Conservation (phyloP, 192 early-diverging fungal species). For the Linnemannia schmuckeri region DNA sequence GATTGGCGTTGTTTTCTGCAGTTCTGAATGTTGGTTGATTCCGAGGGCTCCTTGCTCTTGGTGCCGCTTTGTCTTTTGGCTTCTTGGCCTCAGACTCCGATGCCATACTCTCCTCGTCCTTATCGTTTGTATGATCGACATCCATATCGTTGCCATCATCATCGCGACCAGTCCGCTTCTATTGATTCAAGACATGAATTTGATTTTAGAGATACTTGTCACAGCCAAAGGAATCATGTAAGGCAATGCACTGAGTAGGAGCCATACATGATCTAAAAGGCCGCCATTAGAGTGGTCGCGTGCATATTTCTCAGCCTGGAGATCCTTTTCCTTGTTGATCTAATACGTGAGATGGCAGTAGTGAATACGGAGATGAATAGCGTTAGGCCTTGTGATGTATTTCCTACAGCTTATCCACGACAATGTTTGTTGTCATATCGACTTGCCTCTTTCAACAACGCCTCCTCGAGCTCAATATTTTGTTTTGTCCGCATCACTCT, state of each 20-base stretch:
- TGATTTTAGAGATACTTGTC: background rate
- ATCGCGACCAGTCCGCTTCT: constrained; percentile 14
- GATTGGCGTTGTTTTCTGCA: background rate
- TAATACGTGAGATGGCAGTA: background rate
- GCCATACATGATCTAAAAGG: constrained; percentile 30
- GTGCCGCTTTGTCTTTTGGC: background rate
- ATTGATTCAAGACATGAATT: background rate
- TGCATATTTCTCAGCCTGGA: constrained; percentile 39
- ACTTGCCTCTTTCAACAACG: constrained; percentile 39
- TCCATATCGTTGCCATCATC: constrained; percentile 25
- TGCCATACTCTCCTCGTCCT: constrained; percentile 16
- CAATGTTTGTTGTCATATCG: too few relatives aligned
- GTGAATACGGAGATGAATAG: background rate
- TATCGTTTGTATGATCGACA: constrained; percentile 29
- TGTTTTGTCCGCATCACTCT: constrained; percentile 47
- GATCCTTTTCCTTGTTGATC: constrained; percentile 54
- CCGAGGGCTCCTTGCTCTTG: background rate
- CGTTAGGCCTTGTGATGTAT: too few relatives aligned
- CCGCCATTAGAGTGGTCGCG: constrained; percentile 42
- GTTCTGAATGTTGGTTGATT: background rate
- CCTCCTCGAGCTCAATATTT: constrained; percentile 49
- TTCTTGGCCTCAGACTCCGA: constrained; percentile 24
- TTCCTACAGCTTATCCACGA: too few relatives aligned
- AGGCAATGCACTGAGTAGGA: background rate
- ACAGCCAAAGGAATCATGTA: background rate